A percentile compares a stretch with the other conserved stretches of the same genome.
Evolutionary conservation across 192 early-diverging fungal genomes (phyloP).

Genomic region (Coemansia sp.): DNA sequence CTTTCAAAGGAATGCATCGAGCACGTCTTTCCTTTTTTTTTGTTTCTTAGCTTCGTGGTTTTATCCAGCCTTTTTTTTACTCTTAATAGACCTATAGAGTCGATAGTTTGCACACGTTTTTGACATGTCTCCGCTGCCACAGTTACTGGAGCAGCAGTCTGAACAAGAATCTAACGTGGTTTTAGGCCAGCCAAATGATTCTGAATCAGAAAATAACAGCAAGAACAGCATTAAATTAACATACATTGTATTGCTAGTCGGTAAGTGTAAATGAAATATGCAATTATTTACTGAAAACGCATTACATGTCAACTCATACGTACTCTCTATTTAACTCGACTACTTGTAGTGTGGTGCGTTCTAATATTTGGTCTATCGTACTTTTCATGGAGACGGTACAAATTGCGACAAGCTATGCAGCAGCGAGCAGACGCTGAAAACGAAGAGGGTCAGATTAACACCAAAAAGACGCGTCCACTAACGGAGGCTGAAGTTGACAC

Average conservation of each 20-base stretch:
- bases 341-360: conserved; percentile 1
- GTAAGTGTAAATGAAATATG: background rate
- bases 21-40: background rate
- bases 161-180: background rate
- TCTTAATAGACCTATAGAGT: background rate
- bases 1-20: background rate
- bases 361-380: background rate
- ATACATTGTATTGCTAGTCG: conserved; percentile 10
- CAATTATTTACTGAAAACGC: no score
- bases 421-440: background rate
- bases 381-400: background rate
- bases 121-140: background rate
- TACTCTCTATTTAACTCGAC: background rate
- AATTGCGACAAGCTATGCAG: background rate
- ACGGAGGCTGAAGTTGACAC: conserved; percentile 19
- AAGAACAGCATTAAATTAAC: conserved; percentile 12
- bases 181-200: background rate
- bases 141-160: background rate
- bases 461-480: conserved; percentile 6
- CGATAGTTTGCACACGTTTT: background rate
- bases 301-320: no score
- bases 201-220: background rate
- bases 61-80: background rate
- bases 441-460: background rate
- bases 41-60: background rate